phyloP scores from a whole-genome alignment of 805 yeast species.

The Yamadazyma scolyti region DNA sequence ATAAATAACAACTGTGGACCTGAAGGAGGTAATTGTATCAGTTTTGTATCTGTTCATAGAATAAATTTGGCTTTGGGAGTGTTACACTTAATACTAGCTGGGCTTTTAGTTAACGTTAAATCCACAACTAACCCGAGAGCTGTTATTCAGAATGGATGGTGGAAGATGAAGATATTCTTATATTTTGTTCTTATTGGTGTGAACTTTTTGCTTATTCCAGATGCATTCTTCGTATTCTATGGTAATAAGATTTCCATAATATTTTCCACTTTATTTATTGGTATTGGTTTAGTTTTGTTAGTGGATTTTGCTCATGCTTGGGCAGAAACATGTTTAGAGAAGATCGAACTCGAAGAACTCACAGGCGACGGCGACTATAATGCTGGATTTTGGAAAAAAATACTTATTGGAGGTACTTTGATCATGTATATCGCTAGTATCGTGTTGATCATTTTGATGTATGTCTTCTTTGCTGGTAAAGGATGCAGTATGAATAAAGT shows the following conservation, averaged over 20 bases:
- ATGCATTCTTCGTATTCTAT: conserved; percentile 80
- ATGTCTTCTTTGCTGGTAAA: conserved; percentile 70
- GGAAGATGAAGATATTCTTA: conserved; percentile 70
- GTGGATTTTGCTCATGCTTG: conserved; percentile 98
- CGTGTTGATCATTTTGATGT: conserved; percentile 74
- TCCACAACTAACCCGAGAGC: conserved; percentile 78
- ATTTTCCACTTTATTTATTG: conserved; percentile 78
- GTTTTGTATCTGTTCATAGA: conserved; percentile 93
- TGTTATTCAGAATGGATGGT: conserved; percentile 84
- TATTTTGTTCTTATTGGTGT: conserved; percentile 56
- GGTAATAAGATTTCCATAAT: conserved; percentile 87
- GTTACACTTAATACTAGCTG: conserved; percentile 70
- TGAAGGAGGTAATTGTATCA: conserved; percentile 73
- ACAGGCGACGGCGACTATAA: conserved; percentile 47
- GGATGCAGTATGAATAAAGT: conserved; percentile 89
- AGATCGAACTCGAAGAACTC: conserved; percentile 73
- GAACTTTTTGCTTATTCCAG: conserved; percentile 76
- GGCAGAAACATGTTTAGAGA: conserved; percentile 93
- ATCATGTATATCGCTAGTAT: conserved; percentile 76
- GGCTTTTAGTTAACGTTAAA: conserved; percentile 65
- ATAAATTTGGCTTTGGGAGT: conserved; percentile 83
- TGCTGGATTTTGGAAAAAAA: conserved; percentile 68
- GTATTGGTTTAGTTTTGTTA: conserved; percentile 82
- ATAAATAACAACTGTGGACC: conserved; percentile 67
- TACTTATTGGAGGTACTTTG: conserved; percentile 83